These are phyloP conservation scores for Podaxis sp. DNA, from an alignment of 768 basidiomycete genomes.

Conservation along the genomic window DNA sequence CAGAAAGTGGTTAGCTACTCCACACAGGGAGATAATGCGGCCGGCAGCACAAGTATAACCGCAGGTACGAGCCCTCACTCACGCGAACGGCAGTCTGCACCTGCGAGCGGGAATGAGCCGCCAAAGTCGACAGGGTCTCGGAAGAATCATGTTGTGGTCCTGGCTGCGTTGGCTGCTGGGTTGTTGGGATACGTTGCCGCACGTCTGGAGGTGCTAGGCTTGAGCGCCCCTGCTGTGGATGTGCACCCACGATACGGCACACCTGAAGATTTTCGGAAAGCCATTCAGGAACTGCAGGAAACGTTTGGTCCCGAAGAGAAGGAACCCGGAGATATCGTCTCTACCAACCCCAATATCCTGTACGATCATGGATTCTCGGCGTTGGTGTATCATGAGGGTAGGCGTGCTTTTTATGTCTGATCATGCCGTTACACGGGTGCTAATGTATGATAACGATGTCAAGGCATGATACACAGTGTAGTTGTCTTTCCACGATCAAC, in stretches of 20 bases:
- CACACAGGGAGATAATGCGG: background rate
- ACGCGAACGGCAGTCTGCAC: background rate
- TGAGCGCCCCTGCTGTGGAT: background rate
- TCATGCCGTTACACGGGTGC: background rate
- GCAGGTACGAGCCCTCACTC: background rate
- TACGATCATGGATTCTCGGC: constrained; percentile 54
- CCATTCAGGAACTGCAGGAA: constrained; percentile 48
- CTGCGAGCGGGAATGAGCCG: no score
- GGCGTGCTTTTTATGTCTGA: constrained; percentile 10
- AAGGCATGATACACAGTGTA: constrained; percentile 52
- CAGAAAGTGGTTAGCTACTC: background rate
- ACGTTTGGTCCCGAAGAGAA: constrained; percentile 35
- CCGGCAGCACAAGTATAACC: background rate
- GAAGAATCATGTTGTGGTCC: background rate
- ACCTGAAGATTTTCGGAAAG: constrained; percentile 49
- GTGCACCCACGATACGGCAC: constrained; percentile 43
- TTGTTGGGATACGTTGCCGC: background rate
- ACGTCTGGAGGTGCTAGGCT: background rate
- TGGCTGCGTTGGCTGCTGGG: background rate
- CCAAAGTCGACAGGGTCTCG: background rate
- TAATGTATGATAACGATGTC: constrained; percentile 3
- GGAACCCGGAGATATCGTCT: constrained; percentile 31
- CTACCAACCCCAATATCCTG: constrained; percentile 53
- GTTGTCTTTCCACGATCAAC: constrained; percentile 68
- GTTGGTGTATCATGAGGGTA: constrained; percentile 53